These are phyloP conservation scores for Dunaliella primolecta DNA, from an alignment of 139 green algal species.

Conservation along the genomic window DNA sequence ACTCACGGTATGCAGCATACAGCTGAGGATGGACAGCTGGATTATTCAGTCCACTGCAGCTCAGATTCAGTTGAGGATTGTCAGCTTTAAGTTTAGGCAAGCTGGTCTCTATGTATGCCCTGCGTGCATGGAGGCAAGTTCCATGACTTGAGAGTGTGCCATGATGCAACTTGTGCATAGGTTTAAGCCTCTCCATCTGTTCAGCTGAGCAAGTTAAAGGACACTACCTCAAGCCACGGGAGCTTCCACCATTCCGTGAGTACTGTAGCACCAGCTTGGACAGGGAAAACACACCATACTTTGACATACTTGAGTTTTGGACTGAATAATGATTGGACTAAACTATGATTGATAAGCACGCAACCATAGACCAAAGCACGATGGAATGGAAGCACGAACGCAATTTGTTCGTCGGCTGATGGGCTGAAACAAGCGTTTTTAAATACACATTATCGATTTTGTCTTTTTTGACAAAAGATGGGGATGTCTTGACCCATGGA, in stretches of 20 bases:
- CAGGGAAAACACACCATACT: constrained; percentile 39
- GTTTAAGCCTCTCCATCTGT: too few relatives aligned
- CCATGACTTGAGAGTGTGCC: too few relatives aligned
- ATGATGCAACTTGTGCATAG: too few relatives aligned
- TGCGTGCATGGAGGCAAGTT: not conserved
- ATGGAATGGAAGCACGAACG: too few relatives aligned
- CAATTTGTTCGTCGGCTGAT: too few relatives aligned
- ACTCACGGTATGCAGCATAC: not conserved
- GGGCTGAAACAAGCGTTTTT: too few relatives aligned
- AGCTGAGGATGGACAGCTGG: not conserved
- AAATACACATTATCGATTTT: not conserved
- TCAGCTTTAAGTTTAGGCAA: not conserved
- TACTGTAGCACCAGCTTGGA: constrained; percentile 32
- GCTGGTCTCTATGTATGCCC: not conserved
- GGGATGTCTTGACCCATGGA: too few relatives aligned
- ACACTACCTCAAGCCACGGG: constrained; percentile 34
- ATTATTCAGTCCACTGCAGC: too few relatives aligned
- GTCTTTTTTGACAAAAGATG: not conserved
- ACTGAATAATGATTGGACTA: not conserved
- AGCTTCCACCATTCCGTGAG: constrained; percentile 33
- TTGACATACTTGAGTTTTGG: constrained; percentile 20
- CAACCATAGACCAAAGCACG: too few relatives aligned
- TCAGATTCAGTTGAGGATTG: not conserved
- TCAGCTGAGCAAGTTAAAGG: too few relatives aligned
- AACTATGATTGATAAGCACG: too few relatives aligned